Evolutionary conservation across 202 grass and related monocot species (phyloP), one percentile per base, ranked within the genome.

Genomic region (Digitaria exilis): DNA sequence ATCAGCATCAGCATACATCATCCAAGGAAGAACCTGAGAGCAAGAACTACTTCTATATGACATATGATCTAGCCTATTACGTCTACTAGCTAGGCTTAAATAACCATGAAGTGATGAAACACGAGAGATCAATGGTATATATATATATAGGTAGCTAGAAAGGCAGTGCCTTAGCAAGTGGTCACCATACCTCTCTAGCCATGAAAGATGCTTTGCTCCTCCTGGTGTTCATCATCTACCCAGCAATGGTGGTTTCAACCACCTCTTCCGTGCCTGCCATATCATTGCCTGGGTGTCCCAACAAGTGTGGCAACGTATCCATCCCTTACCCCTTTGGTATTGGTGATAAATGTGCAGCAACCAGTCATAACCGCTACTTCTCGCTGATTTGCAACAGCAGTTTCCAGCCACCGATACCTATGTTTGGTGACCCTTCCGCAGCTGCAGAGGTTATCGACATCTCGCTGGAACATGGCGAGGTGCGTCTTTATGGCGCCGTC

Each of bases 251-350:
- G 7, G 1, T 15, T 3, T 7, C 35, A 4, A 7, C n/a, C 19
- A 21, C 21, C 9, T 68, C 79, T 31, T 60, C 41, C 2, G 18
- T 9, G 9, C 22, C 1, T 0, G 0, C n/a, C 9, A 7, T 82
- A 19, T 68, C 66, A 10, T 8, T 56, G 30, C 82, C 54, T 1
- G 71, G 71, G 16, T 92, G 90, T 79, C 75, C 49, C 0, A 34
- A 70, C 4, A 83, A 65, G 30, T 92, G 90, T 4, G 90, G 86
- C 7, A 5, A 80, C 5, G 5, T 92, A 0, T 31, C 51, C 63
- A 86, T 92, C 21, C 81, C 87, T 0, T 87, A 87, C 70, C 90
- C 90, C 19, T 89, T 87, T 18, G 87, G 90, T 13, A 75, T 76
- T 9, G 52, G 49, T 7, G 14, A 18, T 69, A 74, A 2, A 60